These are phyloP conservation scores for Paraconiothyrium brasiliense DNA, from an alignment of 2,329 filamentous ascomycete genomes.

Conservation along the genomic window DNA sequence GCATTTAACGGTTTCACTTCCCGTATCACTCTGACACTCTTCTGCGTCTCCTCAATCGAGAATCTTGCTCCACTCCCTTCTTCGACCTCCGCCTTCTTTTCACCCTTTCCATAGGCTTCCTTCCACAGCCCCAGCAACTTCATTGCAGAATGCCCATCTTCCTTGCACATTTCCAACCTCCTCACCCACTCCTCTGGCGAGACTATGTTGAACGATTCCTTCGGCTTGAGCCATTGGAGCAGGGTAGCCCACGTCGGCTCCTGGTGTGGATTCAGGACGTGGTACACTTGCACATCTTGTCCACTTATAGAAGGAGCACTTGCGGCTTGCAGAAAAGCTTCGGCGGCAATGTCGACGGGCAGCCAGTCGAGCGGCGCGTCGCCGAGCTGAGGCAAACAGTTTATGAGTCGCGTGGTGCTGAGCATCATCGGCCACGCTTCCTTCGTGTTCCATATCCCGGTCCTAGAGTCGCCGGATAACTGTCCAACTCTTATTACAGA, in stretches of 20 bases:
- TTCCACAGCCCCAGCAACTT: conserved; percentile 63
- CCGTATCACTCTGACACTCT: conserved; percentile 46
- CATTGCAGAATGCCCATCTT: conserved; percentile 54
- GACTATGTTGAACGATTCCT: conserved; percentile 53
- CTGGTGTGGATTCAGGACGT: conserved; percentile 60
- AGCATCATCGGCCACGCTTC: conserved; percentile 50
- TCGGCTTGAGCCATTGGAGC: conserved; percentile 56
- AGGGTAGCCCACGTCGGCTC: conserved; percentile 58
- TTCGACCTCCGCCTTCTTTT: conserved; percentile 9
- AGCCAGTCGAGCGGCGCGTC: conserved; percentile 44
- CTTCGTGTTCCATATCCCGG: conserved; percentile 43
- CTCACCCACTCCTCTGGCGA: conserved; percentile 53
- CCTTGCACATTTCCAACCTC: conserved; percentile 48
- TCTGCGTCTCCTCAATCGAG: conserved; percentile 45
- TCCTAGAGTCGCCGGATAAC: conserved; percentile 49
- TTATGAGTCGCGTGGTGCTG: conserved; percentile 40
- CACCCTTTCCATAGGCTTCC: conserved; percentile 47
- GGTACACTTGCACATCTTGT: conserved; percentile 50
- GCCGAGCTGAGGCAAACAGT: conserved; percentile 40
- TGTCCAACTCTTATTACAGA: conserved; percentile 51
- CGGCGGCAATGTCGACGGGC: conserved; percentile 52
- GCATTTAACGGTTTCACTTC: conserved; percentile 53
- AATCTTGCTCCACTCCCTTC: conserved; percentile 37
- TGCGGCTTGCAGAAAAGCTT: conserved; percentile 57
- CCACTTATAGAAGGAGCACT: conserved; percentile 1